Conservation (phyloP, 169 alveolate species). For the Plasmodium knowlesi region DNA sequence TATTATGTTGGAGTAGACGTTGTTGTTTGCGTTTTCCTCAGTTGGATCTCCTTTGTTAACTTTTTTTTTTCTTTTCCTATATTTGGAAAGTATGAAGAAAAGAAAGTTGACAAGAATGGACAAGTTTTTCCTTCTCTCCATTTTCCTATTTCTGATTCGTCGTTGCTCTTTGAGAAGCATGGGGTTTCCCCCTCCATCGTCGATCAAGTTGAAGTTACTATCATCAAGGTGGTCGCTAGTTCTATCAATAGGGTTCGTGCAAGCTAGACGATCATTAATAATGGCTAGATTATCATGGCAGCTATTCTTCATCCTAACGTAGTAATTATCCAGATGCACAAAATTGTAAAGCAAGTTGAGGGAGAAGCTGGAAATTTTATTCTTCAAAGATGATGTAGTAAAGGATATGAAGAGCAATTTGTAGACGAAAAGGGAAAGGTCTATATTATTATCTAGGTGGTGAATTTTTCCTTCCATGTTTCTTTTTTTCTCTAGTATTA, state of each 20-base stretch:
- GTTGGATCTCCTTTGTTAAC: not conserved
- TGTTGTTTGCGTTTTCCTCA: not conserved
- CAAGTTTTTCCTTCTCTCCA: slow-evolving; percentile 15
- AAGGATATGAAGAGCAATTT: slow-evolving; percentile 36
- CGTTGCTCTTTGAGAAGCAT: slow-evolving; percentile 20
- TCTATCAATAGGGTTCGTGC: not conserved
- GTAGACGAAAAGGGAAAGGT: slow-evolving; percentile 36
- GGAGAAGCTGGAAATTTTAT: slow-evolving; percentile 39
- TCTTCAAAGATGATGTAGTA: slow-evolving; percentile 30
- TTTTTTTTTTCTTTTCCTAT: slow-evolving; percentile 22
- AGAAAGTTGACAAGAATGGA: slow-evolving; percentile 47
- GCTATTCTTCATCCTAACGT: slow-evolving; percentile 17
- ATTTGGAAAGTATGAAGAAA: slow-evolving; percentile 56
- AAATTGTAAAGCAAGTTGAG: slow-evolving; percentile 46
- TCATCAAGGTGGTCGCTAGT: not conserved
- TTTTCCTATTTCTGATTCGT: not conserved
- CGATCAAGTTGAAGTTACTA: not conserved
- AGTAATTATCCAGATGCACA: slow-evolving; percentile 15
- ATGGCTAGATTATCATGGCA: slow-evolving; percentile 13
- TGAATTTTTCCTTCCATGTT: not conserved
- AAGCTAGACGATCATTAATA: not conserved
- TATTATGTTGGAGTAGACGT: slow-evolving; percentile 28
- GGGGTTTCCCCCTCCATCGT: slow-evolving; percentile 1
- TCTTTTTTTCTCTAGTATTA: slow-evolving; percentile 21
- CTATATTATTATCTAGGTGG: slow-evolving; percentile 21